These are phyloP conservation scores for Paracoccidioides brasiliensis DNA, from an alignment of 2,329 filamentous ascomycete genomes.

Conservation along the genomic window DNA sequence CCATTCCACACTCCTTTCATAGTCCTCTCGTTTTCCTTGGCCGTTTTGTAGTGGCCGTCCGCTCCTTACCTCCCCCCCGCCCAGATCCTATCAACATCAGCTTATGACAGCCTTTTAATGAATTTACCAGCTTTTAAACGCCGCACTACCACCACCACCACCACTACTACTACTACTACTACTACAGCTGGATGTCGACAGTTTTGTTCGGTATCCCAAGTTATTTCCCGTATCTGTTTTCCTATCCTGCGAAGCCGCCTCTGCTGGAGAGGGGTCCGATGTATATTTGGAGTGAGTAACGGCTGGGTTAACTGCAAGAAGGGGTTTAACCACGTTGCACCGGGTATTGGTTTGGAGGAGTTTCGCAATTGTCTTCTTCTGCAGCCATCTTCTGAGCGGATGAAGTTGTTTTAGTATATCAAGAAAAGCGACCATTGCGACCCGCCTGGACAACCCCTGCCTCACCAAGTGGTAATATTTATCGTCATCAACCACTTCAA, in stretches of 20 bases:
- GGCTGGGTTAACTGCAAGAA: not conserved
- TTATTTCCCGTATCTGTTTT: not conserved
- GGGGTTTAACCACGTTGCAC: not conserved
- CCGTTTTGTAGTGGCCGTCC: slow-evolving; percentile 26
- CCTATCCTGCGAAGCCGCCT: slow-evolving; percentile 5
- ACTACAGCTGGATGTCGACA: not conserved
- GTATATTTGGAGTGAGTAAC: not conserved
- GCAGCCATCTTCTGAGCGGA: not conserved
- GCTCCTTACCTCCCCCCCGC: slow-evolving; percentile 20
- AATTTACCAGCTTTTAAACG: not conserved
- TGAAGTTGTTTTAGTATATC: not conserved
- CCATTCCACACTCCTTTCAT: slow-evolving; percentile 8
- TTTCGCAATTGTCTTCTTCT: not conserved
- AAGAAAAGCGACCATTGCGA: not conserved
- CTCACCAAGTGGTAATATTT: not conserved
- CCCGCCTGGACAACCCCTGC: slow-evolving; percentile 7
- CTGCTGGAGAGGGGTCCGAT: slow-evolving; percentile 1
- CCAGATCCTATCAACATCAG: not conserved
- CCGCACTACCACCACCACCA: too few relatives aligned
- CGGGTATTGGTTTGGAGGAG: not conserved
- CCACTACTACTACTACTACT: not conserved
- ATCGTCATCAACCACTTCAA: slow-evolving; percentile 2
- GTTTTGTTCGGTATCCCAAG: not conserved
- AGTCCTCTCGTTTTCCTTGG: slow-evolving; percentile 12
- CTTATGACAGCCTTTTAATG: slow-evolving; percentile 2